Base-by-base conservation (phyloP, 176 grass and related monocot genomes). In the Carex littledalei region DNA sequence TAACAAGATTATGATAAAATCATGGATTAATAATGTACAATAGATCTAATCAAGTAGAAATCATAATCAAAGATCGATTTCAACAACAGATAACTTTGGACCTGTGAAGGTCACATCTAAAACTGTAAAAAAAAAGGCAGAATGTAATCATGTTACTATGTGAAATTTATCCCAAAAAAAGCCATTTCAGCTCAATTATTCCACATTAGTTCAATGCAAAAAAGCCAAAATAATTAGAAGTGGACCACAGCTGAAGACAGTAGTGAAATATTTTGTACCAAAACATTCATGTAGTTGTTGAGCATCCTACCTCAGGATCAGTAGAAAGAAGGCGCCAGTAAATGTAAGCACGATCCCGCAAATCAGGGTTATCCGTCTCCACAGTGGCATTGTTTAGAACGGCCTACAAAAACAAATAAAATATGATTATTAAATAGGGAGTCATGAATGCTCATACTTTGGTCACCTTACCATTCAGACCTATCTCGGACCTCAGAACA, bases 321-420 rank as follows among this genome's bases (percentile, higher is more conserved):
- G 91, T 99, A 82, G 96, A 99, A 87, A 99, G 93, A 92, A 99
- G 96, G 84, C 96, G 93, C 96, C 96, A 99, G 79, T 99, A 99
- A 88, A 99, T 99, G 86, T 99, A 99, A 56, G 96, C 96, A 68
- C 96, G 91, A 71, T 99, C 96, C 6, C 96, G 87, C 88, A 99
- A 84, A 91, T 99, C 96, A 63, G 96, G 96, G 84, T 99, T 99
- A 82, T 99, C 96, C 10, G 96, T 99, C 88, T 99, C 96, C n/a
- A 95, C 88, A 79, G 96, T 99, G 66, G 96, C 96, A 82, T 99
- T 95, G 75, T 99, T 99, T 43, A 99, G 90, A 94, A 99, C 96
- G 78, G 91, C 93, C 96, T 99, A 84, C 63, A 67, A 69, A 92
- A 65, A 47, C 50, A 60, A 61, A 81, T 20, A 81, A 62, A 45